phyloP scores from a whole-genome alignment of 176 grass and related monocot species.

The Rhynchospora pubera region DNA sequence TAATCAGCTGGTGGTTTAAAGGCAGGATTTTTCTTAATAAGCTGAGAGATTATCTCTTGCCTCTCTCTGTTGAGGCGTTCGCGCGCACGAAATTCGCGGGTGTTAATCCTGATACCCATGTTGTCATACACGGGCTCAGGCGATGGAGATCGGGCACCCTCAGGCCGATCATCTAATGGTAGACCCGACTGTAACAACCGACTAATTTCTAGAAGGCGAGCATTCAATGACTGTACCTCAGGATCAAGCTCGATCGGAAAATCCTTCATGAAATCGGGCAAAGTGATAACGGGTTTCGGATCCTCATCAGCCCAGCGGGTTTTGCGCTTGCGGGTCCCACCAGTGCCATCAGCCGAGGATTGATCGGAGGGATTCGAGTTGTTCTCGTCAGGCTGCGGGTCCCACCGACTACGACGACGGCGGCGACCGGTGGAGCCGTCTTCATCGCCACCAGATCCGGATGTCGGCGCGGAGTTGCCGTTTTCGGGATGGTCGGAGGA shows the following conservation, averaged over 20 bases:
- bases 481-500: constrained; percentile 30
- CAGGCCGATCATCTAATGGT: constrained; percentile 68
- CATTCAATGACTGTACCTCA: constrained; percentile 80
- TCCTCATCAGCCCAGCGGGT: constrained; percentile 95
- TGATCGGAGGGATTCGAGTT: constrained; percentile 36
- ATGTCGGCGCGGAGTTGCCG: constrained; percentile 22
- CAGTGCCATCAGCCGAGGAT: constrained; percentile 23
- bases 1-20: constrained; percentile 92
- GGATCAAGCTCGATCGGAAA: constrained; percentile 85
- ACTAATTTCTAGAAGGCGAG: constrained; percentile 75
- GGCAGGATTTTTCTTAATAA: constrained; percentile 83
- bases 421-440: constrained; percentile 43
- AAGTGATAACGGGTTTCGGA: constrained; percentile 51
- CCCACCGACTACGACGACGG: constrained; percentile 69
- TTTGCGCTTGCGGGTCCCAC: constrained; percentile 52
- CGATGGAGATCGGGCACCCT: constrained; percentile 73
- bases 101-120: constrained; percentile 93
- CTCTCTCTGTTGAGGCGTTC: constrained; percentile 78
- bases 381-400: constrained; percentile 45
- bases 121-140: constrained; percentile 88
- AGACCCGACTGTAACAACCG: constrained; percentile 53
- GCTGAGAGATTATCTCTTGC: constrained; percentile 95
- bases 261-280: constrained; percentile 98
- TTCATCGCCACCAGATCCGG: constrained; percentile 24
- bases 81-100: constrained; percentile 67